A percentile compares a stretch with the other conserved stretches of the same genome.
Conservation (phyloP, 768 basidiomycete species). For the Postia placenta region DNA sequence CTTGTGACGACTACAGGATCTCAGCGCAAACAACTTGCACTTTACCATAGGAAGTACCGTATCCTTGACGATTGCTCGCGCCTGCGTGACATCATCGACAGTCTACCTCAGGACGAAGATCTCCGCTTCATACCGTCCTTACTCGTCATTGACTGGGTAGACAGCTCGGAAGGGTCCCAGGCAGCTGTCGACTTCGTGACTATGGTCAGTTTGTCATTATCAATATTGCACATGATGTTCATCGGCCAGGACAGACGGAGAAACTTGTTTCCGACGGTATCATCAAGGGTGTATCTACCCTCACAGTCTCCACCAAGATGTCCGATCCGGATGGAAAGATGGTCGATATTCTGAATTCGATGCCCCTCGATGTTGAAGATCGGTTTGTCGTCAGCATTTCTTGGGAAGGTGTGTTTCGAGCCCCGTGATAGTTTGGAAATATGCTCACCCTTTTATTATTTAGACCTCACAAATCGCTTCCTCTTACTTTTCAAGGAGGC, state of each 20-base stretch:
- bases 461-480: conserved; percentile 17
- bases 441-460: too few species aligned
- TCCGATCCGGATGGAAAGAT: conserved; percentile 58
- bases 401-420: conserved; percentile 36
- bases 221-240: background rate
- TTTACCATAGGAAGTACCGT: conserved; percentile 52
- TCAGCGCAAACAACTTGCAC: conserved; percentile 2
- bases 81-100: conserved; percentile 55
- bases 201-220: conserved; percentile 43
- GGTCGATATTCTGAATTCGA: conserved; percentile 29
- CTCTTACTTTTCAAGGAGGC: conserved; percentile 12
- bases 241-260: conserved; percentile 33
- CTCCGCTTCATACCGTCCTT: conserved; percentile 61
- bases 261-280: conserved; percentile 39
- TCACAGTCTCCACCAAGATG: conserved; percentile 44
- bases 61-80: conserved; percentile 68
- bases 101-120: conserved; percentile 35
- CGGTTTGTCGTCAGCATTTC: conserved; percentile 42
- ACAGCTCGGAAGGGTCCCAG: conserved; percentile 24
- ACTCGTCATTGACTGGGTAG: conserved; percentile 55
- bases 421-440: too few species aligned
- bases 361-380: conserved; percentile 53
- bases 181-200: conserved; percentile 44
- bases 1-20: background rate
- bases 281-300: conserved; percentile 35